Percentiles rank a stretch among this genome's conserved stretches.
phyloP scores from a whole-genome alignment of 1,139 yeast genomes.

The Yueomyces sp. region DNA sequence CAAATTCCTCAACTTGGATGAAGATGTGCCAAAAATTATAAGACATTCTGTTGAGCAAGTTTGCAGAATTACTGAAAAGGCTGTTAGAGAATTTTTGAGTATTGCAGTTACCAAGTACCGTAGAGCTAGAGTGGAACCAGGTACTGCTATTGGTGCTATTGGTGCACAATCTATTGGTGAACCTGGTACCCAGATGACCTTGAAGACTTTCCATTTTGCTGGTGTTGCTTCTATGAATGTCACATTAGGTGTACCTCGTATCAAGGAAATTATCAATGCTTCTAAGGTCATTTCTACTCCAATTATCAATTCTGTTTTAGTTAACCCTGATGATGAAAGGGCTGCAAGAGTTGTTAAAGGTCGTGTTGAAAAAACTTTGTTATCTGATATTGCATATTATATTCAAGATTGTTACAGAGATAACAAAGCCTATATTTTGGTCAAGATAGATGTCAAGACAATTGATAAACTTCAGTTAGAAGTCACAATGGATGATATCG shows the following conservation, averaged over 20 bases:
- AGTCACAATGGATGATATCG: conserved; percentile 73
- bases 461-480: conserved; percentile 87
- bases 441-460: conserved; percentile 71
- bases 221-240: conserved; percentile 99
- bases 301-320: conserved; percentile 86
- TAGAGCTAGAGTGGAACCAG: conserved; percentile 93
- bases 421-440: conserved; percentile 63
- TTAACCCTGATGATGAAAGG: conserved; percentile 87
- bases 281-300: conserved; percentile 94
- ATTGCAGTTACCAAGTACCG: conserved; percentile 75
- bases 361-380: conserved; percentile 81
- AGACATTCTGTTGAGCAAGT: conserved; percentile 57
- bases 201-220: conserved; percentile 98
- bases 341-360: conserved; percentile 99
- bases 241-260: conserved; percentile 97
- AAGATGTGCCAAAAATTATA: conserved; percentile 23
- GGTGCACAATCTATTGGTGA: conserved; percentile 99
- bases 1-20: conserved; percentile 36
- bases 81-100: conserved; percentile 57
- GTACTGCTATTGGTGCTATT: conserved; percentile 98
- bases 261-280: conserved; percentile 95
- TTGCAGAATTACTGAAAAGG: conserved; percentile 49
- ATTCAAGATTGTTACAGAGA: conserved; percentile 91
- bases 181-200: conserved; percentile 98
- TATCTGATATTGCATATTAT: conserved; percentile 76